phyloP scores from a whole-genome alignment of 495 filamentous ascomycete genomes.

The Extremus antarcticus region DNA sequence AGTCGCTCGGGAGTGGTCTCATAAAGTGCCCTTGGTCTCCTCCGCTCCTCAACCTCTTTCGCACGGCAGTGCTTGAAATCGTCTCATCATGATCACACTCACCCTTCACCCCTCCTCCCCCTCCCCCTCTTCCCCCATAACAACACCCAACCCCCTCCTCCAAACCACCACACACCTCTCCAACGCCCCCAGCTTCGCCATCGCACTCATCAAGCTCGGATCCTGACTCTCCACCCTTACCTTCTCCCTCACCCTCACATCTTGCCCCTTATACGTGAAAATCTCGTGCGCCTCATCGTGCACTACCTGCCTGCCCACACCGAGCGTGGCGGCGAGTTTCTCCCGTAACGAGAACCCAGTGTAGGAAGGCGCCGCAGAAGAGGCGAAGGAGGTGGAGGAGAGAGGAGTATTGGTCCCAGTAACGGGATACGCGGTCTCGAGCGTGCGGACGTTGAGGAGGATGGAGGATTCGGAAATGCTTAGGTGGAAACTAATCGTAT shows the following conservation, averaged over 20 bases:
- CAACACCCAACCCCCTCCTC: constrained; percentile 61
- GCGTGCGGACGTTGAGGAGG: constrained; percentile 65
- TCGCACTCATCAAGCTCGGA: constrained; percentile 73
- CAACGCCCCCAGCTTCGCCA: constrained; percentile 76
- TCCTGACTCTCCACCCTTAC: constrained; percentile 85
- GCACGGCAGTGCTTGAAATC: too few species aligned
- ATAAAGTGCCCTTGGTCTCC: too few species aligned
- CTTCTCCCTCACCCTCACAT: constrained; percentile 82
- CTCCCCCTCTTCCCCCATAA: constrained; percentile 61
- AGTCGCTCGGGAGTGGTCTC: too few species aligned
- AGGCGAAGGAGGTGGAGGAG: constrained; percentile 42
- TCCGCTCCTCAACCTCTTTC: too few species aligned
- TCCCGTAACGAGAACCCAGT: constrained; percentile 50
- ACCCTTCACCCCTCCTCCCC: constrained; percentile 14
- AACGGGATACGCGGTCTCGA: constrained; percentile 48
- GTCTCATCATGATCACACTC: too few species aligned
- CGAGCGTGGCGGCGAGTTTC: constrained; percentile 43
- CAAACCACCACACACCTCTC: constrained; percentile 60
- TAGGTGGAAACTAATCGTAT: constrained; percentile 61
- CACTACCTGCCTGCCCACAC: constrained; percentile 34
- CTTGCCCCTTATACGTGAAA: constrained; percentile 52
- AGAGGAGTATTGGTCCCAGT: constrained; percentile 29
- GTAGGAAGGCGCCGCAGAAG: constrained; percentile 35
- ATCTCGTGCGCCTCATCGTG: constrained; percentile 71
- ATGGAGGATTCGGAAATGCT: constrained; percentile 67